These are phyloP conservation scores for Saprolegnia diclina DNA, from an alignment of 352 stramenopile genomes.

Conservation along the genomic window DNA sequence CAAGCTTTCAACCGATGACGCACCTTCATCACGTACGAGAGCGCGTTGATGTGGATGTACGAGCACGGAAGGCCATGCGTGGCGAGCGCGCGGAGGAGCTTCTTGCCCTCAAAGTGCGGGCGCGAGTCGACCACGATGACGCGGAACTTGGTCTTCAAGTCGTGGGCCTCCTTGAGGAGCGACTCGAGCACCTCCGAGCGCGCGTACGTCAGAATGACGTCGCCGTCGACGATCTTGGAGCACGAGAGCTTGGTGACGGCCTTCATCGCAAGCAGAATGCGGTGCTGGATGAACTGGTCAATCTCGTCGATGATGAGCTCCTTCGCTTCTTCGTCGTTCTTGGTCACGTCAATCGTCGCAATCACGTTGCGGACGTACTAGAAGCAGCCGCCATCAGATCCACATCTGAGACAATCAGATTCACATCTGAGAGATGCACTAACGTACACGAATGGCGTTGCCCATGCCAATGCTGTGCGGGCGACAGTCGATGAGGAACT, in stretches of 20 bases:
- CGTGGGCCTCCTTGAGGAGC: conserved; percentile 58
- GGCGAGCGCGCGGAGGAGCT: conserved; percentile 65
- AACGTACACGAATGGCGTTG: conserved; percentile 84
- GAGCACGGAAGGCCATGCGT: conserved; percentile 77
- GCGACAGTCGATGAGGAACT: conserved; percentile 93
- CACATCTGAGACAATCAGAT: background rate
- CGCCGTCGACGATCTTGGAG: conserved; percentile 84
- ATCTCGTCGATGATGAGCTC: conserved; percentile 85
- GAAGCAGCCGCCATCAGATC: background rate
- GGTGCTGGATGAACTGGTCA: conserved; percentile 90
- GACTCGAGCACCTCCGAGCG: conserved; percentile 89
- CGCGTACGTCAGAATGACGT: conserved; percentile 95
- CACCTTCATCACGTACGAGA: conserved; percentile 92
- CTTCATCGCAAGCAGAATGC: conserved; percentile 88
- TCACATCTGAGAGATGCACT: background rate
- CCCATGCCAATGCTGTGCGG: conserved; percentile 93
- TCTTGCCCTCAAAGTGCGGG: conserved; percentile 77
- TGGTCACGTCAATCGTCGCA: conserved; percentile 74
- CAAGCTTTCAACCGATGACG: background rate
- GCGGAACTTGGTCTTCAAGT: conserved; percentile 56
- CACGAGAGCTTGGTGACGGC: conserved; percentile 85
- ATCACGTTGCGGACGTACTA: conserved; percentile 88
- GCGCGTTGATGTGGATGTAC: conserved; percentile 93
- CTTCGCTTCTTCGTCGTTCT: conserved; percentile 83
- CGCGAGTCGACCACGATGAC: conserved; percentile 94